phyloP scores from a whole-genome alignment of 176 grass and related monocot species.

The Oryza punctata region DNA sequence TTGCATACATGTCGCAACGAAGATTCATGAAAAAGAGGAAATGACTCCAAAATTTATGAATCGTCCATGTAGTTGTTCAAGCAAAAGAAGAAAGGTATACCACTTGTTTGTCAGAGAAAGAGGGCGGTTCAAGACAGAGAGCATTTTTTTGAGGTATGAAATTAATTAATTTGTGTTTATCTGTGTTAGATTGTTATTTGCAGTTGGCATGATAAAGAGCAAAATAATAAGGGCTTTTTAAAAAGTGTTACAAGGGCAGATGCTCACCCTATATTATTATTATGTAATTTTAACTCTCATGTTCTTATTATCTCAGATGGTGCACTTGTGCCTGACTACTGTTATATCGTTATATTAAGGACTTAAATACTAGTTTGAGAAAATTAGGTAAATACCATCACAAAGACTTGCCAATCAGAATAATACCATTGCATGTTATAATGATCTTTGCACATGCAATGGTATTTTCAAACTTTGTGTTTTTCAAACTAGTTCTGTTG shows the following conservation, averaged over 20 bases:
- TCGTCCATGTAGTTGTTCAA: constrained; percentile 79
- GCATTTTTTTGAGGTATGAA: constrained; percentile 83
- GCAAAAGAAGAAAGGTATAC: constrained; percentile 64
- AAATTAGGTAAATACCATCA: not conserved
- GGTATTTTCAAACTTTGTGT: not conserved
- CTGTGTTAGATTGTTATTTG: constrained; percentile 21
- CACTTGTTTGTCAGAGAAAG: constrained; percentile 96
- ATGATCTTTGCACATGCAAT: not conserved
- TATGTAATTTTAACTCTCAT: constrained; percentile 5
- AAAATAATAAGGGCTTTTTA: not conserved
- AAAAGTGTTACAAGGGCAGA: not conserved
- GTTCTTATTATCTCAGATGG: not conserved
- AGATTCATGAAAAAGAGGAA: constrained; percentile 86
- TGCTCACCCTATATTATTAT: not conserved
- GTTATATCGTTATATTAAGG: constrained; percentile 2
- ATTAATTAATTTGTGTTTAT: constrained; percentile 15
- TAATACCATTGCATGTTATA: not conserved
- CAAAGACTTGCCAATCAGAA: not conserved
- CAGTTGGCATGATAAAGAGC: constrained; percentile 1
- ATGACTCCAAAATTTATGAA: constrained; percentile 60
- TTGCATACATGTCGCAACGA: constrained; percentile 90
- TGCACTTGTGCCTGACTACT: not conserved
- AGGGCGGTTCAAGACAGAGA: constrained; percentile 72
- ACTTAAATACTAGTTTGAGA: not conserved
- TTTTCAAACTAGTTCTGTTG: not conserved